Evolutionary conservation across 2,329 filamentous ascomycete species (phyloP), one percentile per base, ranked within the genome.

Genomic region (Hortaea sp.): DNA sequence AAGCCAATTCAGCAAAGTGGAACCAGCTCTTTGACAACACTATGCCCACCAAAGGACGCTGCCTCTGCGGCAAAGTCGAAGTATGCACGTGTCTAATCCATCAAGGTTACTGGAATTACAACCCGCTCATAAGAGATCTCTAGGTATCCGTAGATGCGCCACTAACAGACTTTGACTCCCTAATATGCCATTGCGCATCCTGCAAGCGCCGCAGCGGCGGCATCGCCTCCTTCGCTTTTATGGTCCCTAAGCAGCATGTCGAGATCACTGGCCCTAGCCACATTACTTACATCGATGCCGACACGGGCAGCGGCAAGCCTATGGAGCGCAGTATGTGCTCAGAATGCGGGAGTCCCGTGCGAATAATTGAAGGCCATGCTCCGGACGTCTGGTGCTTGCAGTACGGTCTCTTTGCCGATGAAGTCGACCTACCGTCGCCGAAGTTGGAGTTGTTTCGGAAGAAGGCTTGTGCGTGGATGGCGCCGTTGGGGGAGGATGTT

Each of bases 201-300:
- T 55, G 53, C 47, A 53, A 55, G 39, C 47, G 51, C 28, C 41
- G 53, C 5, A 49, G 44, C 2, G 51, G 51, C 7, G 53, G 53
- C 39, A 42, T 55, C n/a, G 51, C 53, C 12, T 53, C 51, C 6
- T 53, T 46, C 39, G 52, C 52, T 28, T 54, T 53, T 42, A 45
- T 51, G 12, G 12, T 55, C 11, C 51, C 50, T 1, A 50, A 52
- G 32, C 9, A 49, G 11, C 41, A 53, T 12, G 51, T 52, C 27
- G 13, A n/a, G 30, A 47, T 53, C 41, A 35, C 43, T 4, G 51
- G 51, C 6, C 13, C 30, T 6, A 40, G 30, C 6, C 51, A 55
- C 30, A 31, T 39, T 10, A 44, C 35, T 30, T 49, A 51, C 34
- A 20, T 20, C 6, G 49, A 55, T 13, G 32, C 43, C 6, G 43